Conservation (phyloP, 1,284 basidiomycete genomes). For the Fomitopsis betulina region DNA sequence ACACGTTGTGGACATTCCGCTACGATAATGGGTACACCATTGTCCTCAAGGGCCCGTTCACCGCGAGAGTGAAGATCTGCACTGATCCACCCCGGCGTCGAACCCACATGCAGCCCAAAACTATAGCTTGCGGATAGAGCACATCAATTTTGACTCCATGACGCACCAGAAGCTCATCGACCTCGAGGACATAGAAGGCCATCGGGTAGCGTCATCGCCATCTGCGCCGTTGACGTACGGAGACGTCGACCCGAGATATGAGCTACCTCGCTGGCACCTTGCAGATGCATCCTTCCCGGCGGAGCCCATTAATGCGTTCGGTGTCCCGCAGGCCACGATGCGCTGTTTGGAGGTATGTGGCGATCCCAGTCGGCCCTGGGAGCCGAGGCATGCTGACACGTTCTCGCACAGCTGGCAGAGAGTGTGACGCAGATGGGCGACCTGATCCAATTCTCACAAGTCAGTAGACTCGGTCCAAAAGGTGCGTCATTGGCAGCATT, state of each 20-base stretch:
- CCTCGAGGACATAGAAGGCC: constrained; percentile 52
- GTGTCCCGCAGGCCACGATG: constrained; percentile 82
- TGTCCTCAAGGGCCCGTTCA: constrained; percentile 64
- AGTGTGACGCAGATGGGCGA: constrained; percentile 74
- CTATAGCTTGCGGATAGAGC: constrained; percentile 54
- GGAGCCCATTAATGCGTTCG: constrained; percentile 80
- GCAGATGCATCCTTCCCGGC: constrained; percentile 61
- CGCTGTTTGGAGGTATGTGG: constrained; percentile 73
- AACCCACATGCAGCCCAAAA: constrained; percentile 6
- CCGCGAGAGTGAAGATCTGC: constrained; percentile 50
- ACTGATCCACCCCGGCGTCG: constrained; percentile 19
- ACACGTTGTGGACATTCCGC: constrained; percentile 71
- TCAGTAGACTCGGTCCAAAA: constrained; percentile 51
- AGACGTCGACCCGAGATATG: constrained; percentile 45
- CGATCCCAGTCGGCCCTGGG: constrained; percentile 6
- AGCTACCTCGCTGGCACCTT: constrained; percentile 54
- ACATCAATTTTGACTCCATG: constrained; percentile 65
- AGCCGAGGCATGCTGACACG: background rate
- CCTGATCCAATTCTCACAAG: constrained; percentile 59
- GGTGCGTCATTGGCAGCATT: constrained; percentile 38
- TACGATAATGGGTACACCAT: constrained; percentile 74
- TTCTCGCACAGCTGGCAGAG: constrained; percentile 56
- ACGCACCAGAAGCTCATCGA: constrained; percentile 65
- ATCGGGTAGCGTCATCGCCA: constrained; percentile 36
- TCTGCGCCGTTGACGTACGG: constrained; percentile 40